These are phyloP conservation scores for Cicer pinnatifidum DNA, from an alignment of 306 rosid species.

Conservation along the genomic window DNA sequence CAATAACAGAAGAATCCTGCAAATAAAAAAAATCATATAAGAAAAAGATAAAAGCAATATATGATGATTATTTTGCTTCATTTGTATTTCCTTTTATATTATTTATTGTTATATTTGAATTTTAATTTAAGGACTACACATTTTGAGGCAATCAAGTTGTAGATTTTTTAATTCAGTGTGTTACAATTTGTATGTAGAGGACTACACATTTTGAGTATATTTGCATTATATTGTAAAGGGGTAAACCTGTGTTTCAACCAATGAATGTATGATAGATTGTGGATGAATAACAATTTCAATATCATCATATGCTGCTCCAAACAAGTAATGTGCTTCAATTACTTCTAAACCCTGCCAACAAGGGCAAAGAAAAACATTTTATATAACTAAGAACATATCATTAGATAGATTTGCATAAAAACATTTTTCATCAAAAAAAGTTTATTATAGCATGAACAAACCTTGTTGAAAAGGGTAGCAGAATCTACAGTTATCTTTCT, in stretches of 20 bases:
- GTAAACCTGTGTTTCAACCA: conserved; percentile 90
- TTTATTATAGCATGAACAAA: conserved; percentile 24
- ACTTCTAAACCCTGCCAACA: conserved; percentile 82
- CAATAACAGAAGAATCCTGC: conserved; percentile 89
- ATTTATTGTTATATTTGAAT: background rate
- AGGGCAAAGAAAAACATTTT: background rate
- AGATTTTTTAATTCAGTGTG: background rate
- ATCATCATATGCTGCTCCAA: conserved; percentile 80
- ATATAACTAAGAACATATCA: conserved; percentile 4
- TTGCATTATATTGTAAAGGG: conserved; percentile 1
- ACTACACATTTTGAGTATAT: background rate
- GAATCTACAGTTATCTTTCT: conserved; percentile 90
- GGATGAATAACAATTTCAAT: conserved; percentile 91
- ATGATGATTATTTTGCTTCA: background rate
- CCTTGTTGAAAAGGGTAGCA: conserved; percentile 95
- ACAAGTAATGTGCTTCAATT: conserved; percentile 92
- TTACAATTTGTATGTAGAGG: background rate
- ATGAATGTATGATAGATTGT: conserved; percentile 87
- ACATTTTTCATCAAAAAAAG: conserved; percentile 13
- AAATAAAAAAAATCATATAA: conserved; percentile 9
- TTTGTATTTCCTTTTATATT: conserved; percentile 7
- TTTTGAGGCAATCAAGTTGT: background rate
- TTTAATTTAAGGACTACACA: conserved; percentile 8
- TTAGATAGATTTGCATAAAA: conserved; percentile 16
- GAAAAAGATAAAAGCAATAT: background rate